phyloP scores from a whole-genome alignment of 2,329 filamentous ascomycete genomes.

The Colletotrichum trifolii region DNA sequence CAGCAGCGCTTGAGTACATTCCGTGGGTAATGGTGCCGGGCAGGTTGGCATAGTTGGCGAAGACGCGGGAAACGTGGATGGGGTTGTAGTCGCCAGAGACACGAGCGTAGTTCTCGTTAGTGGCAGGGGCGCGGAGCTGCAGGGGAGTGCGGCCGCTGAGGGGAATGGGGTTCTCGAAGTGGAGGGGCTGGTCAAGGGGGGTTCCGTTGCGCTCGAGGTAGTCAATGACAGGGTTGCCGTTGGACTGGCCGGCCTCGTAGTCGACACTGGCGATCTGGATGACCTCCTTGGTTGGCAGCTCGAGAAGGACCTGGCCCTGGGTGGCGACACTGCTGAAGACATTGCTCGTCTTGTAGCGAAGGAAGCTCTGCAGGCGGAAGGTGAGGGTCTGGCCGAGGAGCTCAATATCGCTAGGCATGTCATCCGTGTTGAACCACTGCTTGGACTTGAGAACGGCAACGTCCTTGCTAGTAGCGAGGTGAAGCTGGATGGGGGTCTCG shows the following conservation, averaged over 20 bases:
- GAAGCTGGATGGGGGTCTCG: slow-evolving; percentile 94
- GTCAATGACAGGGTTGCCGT: slow-evolving; percentile 96
- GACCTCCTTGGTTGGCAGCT: slow-evolving; percentile 95
- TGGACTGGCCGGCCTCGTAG: slow-evolving; percentile 89
- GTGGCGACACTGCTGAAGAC: slow-evolving; percentile 94
- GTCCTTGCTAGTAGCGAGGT: slow-evolving; percentile 88
- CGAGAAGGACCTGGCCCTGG: slow-evolving; percentile 88
- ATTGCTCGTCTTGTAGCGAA: slow-evolving; percentile 94
- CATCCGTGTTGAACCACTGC: slow-evolving; percentile 94
- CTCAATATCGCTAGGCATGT: slow-evolving; percentile 76
- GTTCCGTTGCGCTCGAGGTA: slow-evolving; percentile 93
- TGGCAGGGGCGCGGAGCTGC: slow-evolving; percentile 88
- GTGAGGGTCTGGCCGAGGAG: slow-evolving; percentile 92
- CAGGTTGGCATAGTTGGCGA: slow-evolving; percentile 93
- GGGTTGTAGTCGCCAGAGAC: slow-evolving; percentile 99
- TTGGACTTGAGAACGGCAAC: slow-evolving; percentile 95
- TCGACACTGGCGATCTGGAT: slow-evolving; percentile 98
- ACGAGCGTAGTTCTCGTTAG: slow-evolving; percentile 97
- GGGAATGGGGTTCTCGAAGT: slow-evolving; percentile 97
- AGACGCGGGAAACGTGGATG: slow-evolving; percentile 97
- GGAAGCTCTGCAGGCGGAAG: slow-evolving; percentile 92
- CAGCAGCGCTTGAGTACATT: slow-evolving; percentile 98
- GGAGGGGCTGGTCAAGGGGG: slow-evolving; percentile 93
- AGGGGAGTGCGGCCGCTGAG: slow-evolving; percentile 92
- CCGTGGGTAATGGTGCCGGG: slow-evolving; percentile 98